Conservation (phyloP, 768 basidiomycete species). For the Mycena rosella region DNA sequence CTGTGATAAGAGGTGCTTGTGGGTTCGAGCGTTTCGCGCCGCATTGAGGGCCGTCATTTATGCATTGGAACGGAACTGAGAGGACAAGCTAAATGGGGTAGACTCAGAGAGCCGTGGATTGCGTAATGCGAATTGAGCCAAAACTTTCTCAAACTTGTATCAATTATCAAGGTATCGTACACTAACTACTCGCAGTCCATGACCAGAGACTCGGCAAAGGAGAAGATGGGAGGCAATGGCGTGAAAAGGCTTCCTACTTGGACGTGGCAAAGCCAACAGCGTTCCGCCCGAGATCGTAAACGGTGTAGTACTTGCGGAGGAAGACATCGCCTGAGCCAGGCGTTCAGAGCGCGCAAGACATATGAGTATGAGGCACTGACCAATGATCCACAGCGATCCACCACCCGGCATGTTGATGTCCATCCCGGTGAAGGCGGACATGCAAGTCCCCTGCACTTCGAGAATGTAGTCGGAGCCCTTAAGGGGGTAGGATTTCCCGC, state of each 20-base stretch:
- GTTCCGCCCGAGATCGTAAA: slow-evolving; percentile 83
- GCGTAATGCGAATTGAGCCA: too few relatives aligned
- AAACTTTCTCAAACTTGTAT: not conserved
- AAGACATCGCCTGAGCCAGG: slow-evolving; percentile 79
- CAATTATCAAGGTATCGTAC: slow-evolving; percentile 30
- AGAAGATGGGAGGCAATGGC: not conserved
- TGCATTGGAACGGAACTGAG: not conserved
- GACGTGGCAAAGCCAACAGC: slow-evolving; percentile 85
- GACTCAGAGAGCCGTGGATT: too few relatives aligned
- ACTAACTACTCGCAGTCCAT: slow-evolving; percentile 27
- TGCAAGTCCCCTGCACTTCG: slow-evolving; percentile 91
- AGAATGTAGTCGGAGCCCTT: slow-evolving; percentile 91
- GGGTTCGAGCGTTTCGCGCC: slow-evolving; percentile 9
- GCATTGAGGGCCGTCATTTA: slow-evolving; percentile 15
- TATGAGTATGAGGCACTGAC: slow-evolving; percentile 54
- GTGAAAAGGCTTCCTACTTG: slow-evolving; percentile 15
- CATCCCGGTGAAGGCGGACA: slow-evolving; percentile 92
- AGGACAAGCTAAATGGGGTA: too few relatives aligned
- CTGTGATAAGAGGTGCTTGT: slow-evolving; percentile 5
- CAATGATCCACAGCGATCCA: slow-evolving; percentile 90
- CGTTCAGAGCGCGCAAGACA: not conserved
- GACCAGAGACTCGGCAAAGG: not conserved
- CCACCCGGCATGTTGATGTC: slow-evolving; percentile 89
- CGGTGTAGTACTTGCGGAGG: slow-evolving; percentile 92
- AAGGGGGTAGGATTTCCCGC: slow-evolving; percentile 83